phyloP scores from a whole-genome alignment of 352 stramenopile species.

The Phytopythium montanum region DNA sequence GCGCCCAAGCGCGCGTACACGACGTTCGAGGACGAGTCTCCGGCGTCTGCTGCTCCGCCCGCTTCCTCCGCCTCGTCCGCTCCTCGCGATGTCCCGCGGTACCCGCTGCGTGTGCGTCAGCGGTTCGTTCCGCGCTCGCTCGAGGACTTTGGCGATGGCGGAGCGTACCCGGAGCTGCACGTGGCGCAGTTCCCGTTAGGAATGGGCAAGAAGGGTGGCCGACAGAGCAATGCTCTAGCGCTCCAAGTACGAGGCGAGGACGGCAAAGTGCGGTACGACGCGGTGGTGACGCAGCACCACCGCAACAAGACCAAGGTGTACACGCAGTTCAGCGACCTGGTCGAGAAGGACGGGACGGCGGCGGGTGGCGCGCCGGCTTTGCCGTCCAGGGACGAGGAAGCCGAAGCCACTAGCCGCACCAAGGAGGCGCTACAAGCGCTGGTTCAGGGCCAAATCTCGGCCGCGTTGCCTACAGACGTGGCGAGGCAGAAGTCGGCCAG shows the following conservation, averaged over 20 bases:
- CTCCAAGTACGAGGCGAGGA: slow-evolving; percentile 92
- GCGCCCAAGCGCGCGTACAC: slow-evolving; percentile 69
- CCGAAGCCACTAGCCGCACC: slow-evolving; percentile 65
- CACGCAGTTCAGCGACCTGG: slow-evolving; percentile 91
- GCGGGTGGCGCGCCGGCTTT: slow-evolving; percentile 24
- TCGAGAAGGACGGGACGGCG: slow-evolving; percentile 87
- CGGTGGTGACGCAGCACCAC: slow-evolving; percentile 97
- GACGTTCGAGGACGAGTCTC: slow-evolving; percentile 49
- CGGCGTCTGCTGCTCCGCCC: background rate
- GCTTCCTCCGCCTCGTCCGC: background rate
- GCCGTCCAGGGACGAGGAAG: slow-evolving; percentile 57
- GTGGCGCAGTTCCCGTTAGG: slow-evolving; percentile 95
- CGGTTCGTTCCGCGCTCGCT: slow-evolving; percentile 62
- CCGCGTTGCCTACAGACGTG: slow-evolving; percentile 68
- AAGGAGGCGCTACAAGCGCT: slow-evolving; percentile 88
- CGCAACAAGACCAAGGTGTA: slow-evolving; percentile 94
- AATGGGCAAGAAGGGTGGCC: slow-evolving; percentile 92
- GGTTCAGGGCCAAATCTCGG: slow-evolving; percentile 90
- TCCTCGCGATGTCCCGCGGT: slow-evolving; percentile 30
- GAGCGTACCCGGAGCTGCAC: slow-evolving; percentile 98
- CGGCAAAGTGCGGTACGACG: slow-evolving; percentile 91
- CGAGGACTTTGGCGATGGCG: slow-evolving; percentile 96
- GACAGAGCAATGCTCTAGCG: slow-evolving; percentile 63
- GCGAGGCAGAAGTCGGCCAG: slow-evolving; percentile 90
- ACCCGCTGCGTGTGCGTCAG: slow-evolving; percentile 46